Evolutionary conservation across 148 eudicot species (phyloP), one percentile per base, ranked within the genome.

Genomic region (Nepenthes gracilis): DNA sequence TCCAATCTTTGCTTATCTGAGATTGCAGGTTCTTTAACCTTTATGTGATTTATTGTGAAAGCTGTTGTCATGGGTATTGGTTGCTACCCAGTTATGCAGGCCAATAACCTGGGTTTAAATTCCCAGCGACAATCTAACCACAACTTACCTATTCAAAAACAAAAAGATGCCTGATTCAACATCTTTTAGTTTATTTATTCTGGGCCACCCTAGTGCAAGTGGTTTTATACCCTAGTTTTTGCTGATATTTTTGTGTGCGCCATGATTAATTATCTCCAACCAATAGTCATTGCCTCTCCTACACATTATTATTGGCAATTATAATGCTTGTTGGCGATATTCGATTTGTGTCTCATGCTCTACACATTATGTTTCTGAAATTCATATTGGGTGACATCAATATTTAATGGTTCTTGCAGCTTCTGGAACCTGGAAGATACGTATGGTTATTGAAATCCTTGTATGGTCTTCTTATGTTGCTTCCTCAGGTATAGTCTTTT

Each of bases 391-490:
- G 12, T 32, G 4, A 8, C 43, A 49, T 1, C 1, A 32, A 54
- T 14, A n/a, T 35, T 12, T 55, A 11, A 33, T 65, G 57, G 43
- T 57, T 69, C 60, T 73, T 89, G 74, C 81, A 93, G 99, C 95
- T 93, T 74, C 87, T 93, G 70, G 99, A 93, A 78, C 99, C 96
- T 65, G 86, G 87, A 78, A 93, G 87, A 72, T 83, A 83, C 72
- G 78, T 70, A 52, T 89, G 89, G 90, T 67, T 93, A 63, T 72
- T 93, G 66, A 93, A 93, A 81, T 79, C 90, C 60, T 79, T 93
- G 55, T 89, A 93, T 74, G 99, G 99, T 71, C 92, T 93, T 67
- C 87, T 89, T 49, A 86, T 89, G 96, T 76, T 93, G 64, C 95
- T 93, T 74, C 99, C 99, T 9, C 99, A 93, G 99, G 99, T 86